These are phyloP conservation scores for Ophiostoma triangulosporum DNA, from an alignment of 2,329 filamentous ascomycete species.

Conservation along the genomic window DNA sequence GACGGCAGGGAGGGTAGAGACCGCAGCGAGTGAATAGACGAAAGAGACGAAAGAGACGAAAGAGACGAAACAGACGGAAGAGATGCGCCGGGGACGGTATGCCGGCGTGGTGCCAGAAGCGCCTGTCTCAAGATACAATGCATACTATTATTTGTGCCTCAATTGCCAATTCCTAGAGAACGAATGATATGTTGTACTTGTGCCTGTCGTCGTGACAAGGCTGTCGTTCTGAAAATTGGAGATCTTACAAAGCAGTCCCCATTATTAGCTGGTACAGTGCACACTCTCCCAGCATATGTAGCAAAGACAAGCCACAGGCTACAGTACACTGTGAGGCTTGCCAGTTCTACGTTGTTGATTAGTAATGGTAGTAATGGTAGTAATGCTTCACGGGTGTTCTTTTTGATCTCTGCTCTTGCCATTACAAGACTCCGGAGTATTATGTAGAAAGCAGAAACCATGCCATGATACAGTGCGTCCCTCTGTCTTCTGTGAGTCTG, in stretches of 20 bases:
- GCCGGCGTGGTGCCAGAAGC: conserved; percentile 36
- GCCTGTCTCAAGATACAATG: background rate
- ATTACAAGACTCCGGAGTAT: background rate
- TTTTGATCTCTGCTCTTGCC: background rate
- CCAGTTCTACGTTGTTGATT: no score
- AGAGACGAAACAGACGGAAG: background rate
- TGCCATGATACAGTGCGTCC: background rate
- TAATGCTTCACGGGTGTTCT: background rate
- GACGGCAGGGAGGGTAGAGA: background rate
- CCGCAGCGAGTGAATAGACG: no score
- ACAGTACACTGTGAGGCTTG: conserved; percentile 1
- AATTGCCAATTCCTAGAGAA: background rate
- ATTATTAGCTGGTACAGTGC: background rate
- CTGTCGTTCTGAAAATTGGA: background rate
- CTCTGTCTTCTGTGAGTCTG: background rate
- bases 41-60: background rate
- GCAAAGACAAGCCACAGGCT: conserved; percentile 2
- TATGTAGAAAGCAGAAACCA: background rate
- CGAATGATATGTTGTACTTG: background rate
- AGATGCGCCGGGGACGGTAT: conserved; percentile 44
- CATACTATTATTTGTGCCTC: conserved; percentile 5
- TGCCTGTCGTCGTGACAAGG: background rate
- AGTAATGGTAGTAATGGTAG: no score
- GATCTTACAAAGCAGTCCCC: background rate
- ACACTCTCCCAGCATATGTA: background rate